Conservation (phyloP, 306 rosid species). For the Fagus crenata region DNA sequence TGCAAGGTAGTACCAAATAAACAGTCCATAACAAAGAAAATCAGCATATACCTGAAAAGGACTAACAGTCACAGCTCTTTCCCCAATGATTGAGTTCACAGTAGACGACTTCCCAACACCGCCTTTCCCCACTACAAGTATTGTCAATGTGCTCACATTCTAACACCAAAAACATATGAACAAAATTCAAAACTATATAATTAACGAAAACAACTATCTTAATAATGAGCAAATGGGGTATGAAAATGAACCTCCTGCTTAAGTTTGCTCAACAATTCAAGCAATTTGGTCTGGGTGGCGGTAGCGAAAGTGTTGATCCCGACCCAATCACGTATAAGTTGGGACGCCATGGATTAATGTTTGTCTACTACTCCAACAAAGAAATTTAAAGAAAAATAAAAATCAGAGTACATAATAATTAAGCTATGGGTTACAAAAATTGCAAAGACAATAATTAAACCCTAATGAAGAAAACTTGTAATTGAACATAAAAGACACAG, state of each 20-base stretch:
- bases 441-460: too few species aligned
- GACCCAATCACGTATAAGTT: slow-evolving; percentile 72
- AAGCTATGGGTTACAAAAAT: too few species aligned
- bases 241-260: slow-evolving; percentile 65
- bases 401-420: too few species aligned
- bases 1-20: slow-evolving; percentile 1
- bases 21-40: slow-evolving; percentile 8
- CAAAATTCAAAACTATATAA: not conserved
- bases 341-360: slow-evolving; percentile 61
- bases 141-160: slow-evolving; percentile 83
- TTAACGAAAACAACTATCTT: not conserved
- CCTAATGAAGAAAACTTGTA: too few species aligned
- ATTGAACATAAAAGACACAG: too few species aligned
- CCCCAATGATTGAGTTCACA: slow-evolving; percentile 87
- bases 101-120: slow-evolving; percentile 98
- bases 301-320: slow-evolving; percentile 83
- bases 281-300: slow-evolving; percentile 83
- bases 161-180: slow-evolving; percentile 30
- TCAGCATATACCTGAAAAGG: slow-evolving; percentile 73
- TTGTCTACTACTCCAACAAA: slow-evolving; percentile 4
- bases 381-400: not conserved
- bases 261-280: slow-evolving; percentile 75
- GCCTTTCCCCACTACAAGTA: slow-evolving; percentile 97
- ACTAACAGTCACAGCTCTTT: slow-evolving; percentile 79
- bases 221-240: not conserved